A percentile compares a stretch with the other conserved stretches of the same genome.
Evolutionary conservation across 164 flowering plant species (phyloP).

Genomic region (Nymphaea thermarum): DNA sequence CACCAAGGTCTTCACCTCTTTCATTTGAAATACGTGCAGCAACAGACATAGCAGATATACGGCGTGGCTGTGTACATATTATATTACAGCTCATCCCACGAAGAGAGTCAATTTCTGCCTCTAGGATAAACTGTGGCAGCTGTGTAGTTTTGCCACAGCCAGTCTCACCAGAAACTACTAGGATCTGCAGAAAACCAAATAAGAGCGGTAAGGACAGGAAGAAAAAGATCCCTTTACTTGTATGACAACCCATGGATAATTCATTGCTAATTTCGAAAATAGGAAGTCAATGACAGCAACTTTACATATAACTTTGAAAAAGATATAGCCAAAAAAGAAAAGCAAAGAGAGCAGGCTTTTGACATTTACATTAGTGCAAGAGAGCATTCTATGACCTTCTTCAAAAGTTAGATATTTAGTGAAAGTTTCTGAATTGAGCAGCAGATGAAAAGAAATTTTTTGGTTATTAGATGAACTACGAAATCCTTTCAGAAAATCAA

Average conservation of each 20-base stretch:
- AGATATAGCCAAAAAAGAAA: no score
- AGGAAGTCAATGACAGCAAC: background rate
- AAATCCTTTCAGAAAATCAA: no score
- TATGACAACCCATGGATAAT: no score
- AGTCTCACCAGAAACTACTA: constrained; percentile 97
- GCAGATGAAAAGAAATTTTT: no score
- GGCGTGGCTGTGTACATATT: constrained; percentile 96
- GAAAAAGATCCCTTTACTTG: background rate
- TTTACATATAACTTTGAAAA: background rate
- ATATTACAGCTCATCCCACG: constrained; percentile 82
- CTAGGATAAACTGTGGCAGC: constrained; percentile 87
- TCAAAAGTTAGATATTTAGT: no score
- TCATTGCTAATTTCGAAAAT: background rate
- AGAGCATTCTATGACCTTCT: no score
- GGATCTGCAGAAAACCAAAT: constrained; percentile 32
- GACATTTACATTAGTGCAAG: background rate
- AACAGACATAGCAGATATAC: constrained; percentile 94
- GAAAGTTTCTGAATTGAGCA: no score
- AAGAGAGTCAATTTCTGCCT: constrained; percentile 62
- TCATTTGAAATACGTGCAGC: constrained; percentile 80
- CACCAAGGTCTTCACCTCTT: constrained; percentile 88
- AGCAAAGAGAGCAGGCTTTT: background rate
- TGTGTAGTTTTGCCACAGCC: constrained; percentile 99
- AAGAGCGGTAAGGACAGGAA: background rate
- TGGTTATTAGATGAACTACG: no score